Percentiles rank a stretch among this genome's conserved stretches.
These are phyloP conservation scores for Xanthoconium stramineum DNA, from an alignment of 768 basidiomycete genomes.

Conservation along the genomic window DNA sequence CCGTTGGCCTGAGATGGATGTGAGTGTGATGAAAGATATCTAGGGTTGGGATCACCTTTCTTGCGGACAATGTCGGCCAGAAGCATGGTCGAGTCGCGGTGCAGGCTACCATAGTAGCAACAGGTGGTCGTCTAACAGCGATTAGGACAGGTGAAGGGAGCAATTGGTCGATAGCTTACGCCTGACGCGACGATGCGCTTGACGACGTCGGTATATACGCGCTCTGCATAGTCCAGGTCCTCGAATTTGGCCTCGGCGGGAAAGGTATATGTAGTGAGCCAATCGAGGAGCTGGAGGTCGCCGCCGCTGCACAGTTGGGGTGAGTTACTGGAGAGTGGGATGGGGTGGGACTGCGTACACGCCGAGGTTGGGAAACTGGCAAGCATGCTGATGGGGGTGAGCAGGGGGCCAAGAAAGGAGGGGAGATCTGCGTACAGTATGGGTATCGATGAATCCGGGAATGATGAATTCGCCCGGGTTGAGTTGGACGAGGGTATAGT, in stretches of 20 bases:
- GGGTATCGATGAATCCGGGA: conserved; percentile 90
- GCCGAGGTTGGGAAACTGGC: conserved; percentile 45
- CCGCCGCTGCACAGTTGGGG: conserved; percentile 54
- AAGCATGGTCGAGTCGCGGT: conserved; percentile 74
- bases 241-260: conserved; percentile 79
- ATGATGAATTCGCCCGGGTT: conserved; percentile 65
- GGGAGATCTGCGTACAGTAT: conserved; percentile 58
- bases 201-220: conserved; percentile 69
- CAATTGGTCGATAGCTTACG: conserved; percentile 43
- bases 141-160: conserved; percentile 3
- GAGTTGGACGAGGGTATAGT: conserved; percentile 36
- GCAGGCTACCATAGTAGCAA: conserved; percentile 86
- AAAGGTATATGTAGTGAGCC: conserved; percentile 84
- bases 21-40: conserved; percentile 5
- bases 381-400: conserved; percentile 27
- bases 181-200: conserved; percentile 67
- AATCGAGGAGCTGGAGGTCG: conserved; percentile 83
- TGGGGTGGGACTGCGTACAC: conserved; percentile 19
- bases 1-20: conserved; percentile 57
- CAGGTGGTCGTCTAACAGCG: conserved; percentile 77
- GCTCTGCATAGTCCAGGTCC: conserved; percentile 65
- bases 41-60: conserved; percentile 42
- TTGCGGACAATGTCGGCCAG: conserved; percentile 72
- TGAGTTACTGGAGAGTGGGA: conserved; percentile 2
- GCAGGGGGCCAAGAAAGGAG: neutral